Evolutionary conservation across 768 basidiomycete species (phyloP), one percentile per base, ranked within the genome.

Genomic region (Amanita brunnescens): DNA sequence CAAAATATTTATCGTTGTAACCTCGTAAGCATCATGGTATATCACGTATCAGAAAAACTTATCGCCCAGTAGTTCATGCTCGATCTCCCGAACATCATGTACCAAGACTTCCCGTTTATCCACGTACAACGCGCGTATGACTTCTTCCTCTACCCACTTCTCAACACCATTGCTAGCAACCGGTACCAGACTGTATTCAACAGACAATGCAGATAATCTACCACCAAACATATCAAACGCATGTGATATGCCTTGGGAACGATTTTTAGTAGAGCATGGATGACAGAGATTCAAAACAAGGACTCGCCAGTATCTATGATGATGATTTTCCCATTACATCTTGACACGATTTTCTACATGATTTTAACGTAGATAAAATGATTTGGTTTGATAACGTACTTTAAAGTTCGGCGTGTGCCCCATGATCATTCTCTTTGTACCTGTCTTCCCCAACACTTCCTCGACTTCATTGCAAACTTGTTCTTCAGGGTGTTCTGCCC

Each of bases 161-260:
- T 70, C 65, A 34, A 70, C 64, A 9, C 56, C 57, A 3, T 58
- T 66, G 20, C 65, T 57, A n/a, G 65, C 67, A 20, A 79, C 62
- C 2, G 90, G 90, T 7, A 79, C 80, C 21, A 96, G 76, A 2
- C 80, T 85, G 68, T 97, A 95, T 32, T 85, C 75, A 51, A 97
- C 83, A 12, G 88, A 89, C 9, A 97, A 69, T 3, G 93, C 91
- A 1, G 93, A 94, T 5, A 96, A 72, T 0, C 80, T 82, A 12
- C 95, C 95, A n/a, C n/a, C n/a, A n/a, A n/a, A n/a, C n/a, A n/a
- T n/a, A n/a, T 91, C 93, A 59, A 96, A 97, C 1, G 94, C 94
- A 62, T 88, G 89, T 3, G 91, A 93, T 45, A 95, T 94, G n/a
- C 91, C 88, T 87, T 20, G n/a, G 6, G 29, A 21, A 38, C 21